Evolutionary conservation across 345 rosid species (phyloP), one percentile per base, ranked within the genome.

Genomic region (Brassica juncea): DNA sequence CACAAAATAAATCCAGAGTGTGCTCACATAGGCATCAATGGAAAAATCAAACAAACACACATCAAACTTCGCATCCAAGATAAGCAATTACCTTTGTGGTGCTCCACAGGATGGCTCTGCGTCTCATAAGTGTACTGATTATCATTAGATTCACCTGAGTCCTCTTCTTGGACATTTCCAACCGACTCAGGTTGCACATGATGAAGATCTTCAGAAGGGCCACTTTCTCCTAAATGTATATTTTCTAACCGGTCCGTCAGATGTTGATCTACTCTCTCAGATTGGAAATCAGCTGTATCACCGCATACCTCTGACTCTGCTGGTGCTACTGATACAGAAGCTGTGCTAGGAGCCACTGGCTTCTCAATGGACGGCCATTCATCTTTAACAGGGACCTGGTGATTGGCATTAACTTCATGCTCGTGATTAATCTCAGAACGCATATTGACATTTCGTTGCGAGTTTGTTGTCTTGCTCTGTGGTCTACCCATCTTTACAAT

Each of bases 401-500:
- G 87, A 75, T 75, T 83, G 19, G 84, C 73, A 68, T 16, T 77
- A 65, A 75, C 61, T 72, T 75, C 86, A 52, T 81, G 81, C 60
- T 87, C 92, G 39, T 68, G 28, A 66, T 75, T 76, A 37, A 77
- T 64, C 21, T 82, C 89, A 60, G 86, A 70, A 12, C 54, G 54
- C 54, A 0, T 47, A 12, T 14, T 47, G 15, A 52, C 78, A 52
- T 65, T 66, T 35, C 58, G 28, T 34, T 4, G 66, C 5, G 66
- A 37, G 78, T 25, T 75, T 1, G 57, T 66, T 15, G 83, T 70
- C 86, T 89, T 89, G 79, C 71, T 84, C 11, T 86, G 89, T 9
- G 95, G 95, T 86, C 84, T 87, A 73, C 98, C 98, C 97, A 86
- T 90, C 87, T 92, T 94, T 75, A 94, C 98, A 82, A 94, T 89